Base-by-base conservation (phyloP, 192 early-diverging fungal genomes). In the Podochytrium sp. region DNA sequence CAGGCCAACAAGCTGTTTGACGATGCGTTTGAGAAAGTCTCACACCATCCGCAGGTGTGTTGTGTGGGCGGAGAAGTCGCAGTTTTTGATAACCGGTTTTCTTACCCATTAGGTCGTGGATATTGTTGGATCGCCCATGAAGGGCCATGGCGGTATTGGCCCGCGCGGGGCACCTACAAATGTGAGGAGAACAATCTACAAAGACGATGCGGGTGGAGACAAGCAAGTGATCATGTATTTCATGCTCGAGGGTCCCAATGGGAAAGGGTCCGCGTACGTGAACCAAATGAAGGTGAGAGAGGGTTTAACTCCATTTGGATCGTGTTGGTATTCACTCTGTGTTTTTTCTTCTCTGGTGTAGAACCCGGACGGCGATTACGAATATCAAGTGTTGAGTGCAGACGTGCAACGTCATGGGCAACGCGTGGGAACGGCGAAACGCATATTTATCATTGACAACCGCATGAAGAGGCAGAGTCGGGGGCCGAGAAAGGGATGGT, bases 181-280 rank as follows among this genome's bases (percentile, higher is more conserved):
- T 34, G 51, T 39, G 5, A 71, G 56, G 12, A 53, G 69, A 25
- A 71, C 69, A 27, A 43, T 71, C 16, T 71, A 71, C 40, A 71
- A 71, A 38, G 69, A 71, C 32, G 57, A 57, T 42, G 25, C 35
- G 23, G 69, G 69, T 32, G 57, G 57, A n/a, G 69, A 71, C 56
- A 71, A 59, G 29, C 41, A 51, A 37, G 39, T 71, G 20, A 51
- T 71, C 49, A 71, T 71, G 69, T 71, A 71, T 39, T 71, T 71
- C 38, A 39, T 33, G 14, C 39, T 71, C 7, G 69, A 71, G 43
- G 69, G 69, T 43, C 69, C 69, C 18, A 71, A 60, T 39, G 69
- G 69, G 32, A 71, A 71, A 33, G 69, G 69, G 42, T 60, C 69
- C 23, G 69, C 32, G 12, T 71, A 71, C 37, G 69, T 71, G 39